Conservation (phyloP, 2,329 filamentous ascomycete species). For the Monilinia fructicola region DNA sequence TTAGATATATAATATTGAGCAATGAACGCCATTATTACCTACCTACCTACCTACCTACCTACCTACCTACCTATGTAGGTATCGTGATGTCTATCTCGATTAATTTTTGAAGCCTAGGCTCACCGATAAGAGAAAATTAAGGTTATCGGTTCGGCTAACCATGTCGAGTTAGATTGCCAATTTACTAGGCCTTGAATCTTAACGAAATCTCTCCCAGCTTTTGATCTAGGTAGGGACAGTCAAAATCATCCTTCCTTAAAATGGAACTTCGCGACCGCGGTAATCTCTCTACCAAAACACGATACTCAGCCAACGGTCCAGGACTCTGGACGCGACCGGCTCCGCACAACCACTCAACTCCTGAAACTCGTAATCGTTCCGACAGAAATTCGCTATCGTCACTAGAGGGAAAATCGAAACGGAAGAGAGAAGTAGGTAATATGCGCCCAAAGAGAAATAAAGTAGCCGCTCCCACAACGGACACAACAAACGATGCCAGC, state of each 20-base stretch:
- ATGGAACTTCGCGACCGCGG: conserved; percentile 20
- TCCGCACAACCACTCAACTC: neutral
- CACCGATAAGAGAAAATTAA: conserved; percentile 16
- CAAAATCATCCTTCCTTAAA: conserved; percentile 4
- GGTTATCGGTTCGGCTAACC: conserved; percentile 13
- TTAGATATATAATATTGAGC: neutral
- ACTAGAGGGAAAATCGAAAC: conserved; percentile 5
- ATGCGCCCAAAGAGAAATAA: conserved; percentile 13
- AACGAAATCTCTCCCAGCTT: conserved; percentile 15
- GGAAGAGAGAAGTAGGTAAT: conserved; percentile 6
- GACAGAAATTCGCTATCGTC: conserved; percentile 8
- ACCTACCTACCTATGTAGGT: too few relatives aligned
- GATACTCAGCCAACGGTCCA: conserved; percentile 16
- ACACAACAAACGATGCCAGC: neutral
- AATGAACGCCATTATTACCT: too few relatives aligned
- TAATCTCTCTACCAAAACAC: conserved; percentile 7
- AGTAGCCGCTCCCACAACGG: neutral
- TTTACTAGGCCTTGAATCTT: conserved; percentile 12
- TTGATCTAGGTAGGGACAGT: neutral
- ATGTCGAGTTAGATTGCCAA: conserved; percentile 6
- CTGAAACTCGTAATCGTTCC: conserved; percentile 1
- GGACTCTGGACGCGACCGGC: conserved; percentile 12
- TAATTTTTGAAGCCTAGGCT: neutral
- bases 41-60: too few relatives aligned
- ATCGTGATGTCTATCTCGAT: neutral